Base-by-base conservation (phyloP, 768 basidiomycete species). In the Grammothele lineata region DNA sequence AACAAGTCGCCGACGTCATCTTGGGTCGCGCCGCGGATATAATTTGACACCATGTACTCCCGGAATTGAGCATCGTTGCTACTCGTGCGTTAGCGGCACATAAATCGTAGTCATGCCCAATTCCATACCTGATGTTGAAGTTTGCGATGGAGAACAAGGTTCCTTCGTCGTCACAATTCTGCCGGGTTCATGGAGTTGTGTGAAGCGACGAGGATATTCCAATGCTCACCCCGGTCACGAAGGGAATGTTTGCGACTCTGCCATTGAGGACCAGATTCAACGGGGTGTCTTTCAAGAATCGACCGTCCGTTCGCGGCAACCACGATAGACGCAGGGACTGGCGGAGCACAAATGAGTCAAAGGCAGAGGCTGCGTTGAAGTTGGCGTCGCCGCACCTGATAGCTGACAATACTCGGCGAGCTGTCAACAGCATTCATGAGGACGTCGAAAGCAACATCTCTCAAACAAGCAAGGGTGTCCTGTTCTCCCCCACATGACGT, bases 391-490 rank as follows among this genome's bases (percentile, higher is more conserved):
- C 30, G 3, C 5, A 48, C 26, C 19, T 27, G 43, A 22, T 34
- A 35, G 14, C 33, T 24, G 22, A 69, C 57, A 2, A 68, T 33
- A 18, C 44, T 51, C 0, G 70, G 66, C 21, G 66, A 62, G 7
- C 50, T 10, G 45, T 72, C 63, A 40, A 74, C 49, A 0, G 70
- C 70, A 5, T 35, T 38, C 46, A 64, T 48, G 18, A 73, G 56
- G 4, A 47, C 48, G 0, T 21, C 37, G 33, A 64, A 71, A 1
- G 70, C 66, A 5, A 67, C 65, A 1, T 49, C 50, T 9, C 74
- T 66, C 18, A 78, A 58, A 52, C 77, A 77, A 0, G 55, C 54
- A 3, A 77, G 58, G 1, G 69, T 74, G 49, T 75, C 69, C 0
- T 39, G 18, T 1, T 62, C 38, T 2, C 49, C 37, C 0, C 54